Percentiles rank a stretch among this genome's conserved stretches.
Evolutionary conservation across 306 rosid species (phyloP).

Genomic region (Glycyrrhiza uralensis): DNA sequence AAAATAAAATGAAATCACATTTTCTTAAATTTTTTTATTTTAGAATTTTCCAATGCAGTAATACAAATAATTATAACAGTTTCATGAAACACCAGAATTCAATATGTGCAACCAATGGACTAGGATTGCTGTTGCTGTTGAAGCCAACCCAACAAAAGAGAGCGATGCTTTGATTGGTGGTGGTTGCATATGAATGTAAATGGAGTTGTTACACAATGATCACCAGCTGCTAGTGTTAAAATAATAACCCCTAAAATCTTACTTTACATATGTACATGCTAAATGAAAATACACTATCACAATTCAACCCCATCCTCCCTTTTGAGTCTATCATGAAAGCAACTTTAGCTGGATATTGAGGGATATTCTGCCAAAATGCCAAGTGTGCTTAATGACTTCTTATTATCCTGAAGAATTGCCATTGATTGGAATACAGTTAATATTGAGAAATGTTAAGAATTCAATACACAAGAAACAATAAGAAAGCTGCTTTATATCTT

Average conservation of each 20-base stretch:
- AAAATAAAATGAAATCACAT: no score
- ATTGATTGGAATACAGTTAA: conserved; percentile 6
- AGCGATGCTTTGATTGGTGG: no score
- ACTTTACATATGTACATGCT: conserved; percentile 26
- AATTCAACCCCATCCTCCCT: background rate
- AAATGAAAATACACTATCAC: background rate
- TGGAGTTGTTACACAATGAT: no score
- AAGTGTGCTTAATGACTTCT: conserved; percentile 47
- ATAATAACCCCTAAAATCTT: background rate
- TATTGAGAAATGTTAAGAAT: background rate
- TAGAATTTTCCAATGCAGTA: no score
- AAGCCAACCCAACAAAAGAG: no score
- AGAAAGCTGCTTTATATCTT: conserved; percentile 19
- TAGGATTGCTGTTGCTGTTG: no score
- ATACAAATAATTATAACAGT: no score
- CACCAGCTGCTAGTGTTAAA: background rate
- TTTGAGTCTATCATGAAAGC: background rate
- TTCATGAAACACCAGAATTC: no score
- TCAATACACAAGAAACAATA: background rate
- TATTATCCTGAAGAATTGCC: conserved; percentile 57
- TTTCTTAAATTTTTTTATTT: no score
- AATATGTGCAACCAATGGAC: no score
- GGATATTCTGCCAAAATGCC: conserved; percentile 23
- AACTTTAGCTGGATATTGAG: conserved; percentile 10
- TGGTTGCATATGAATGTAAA: no score